phyloP scores from a whole-genome alignment of 768 basidiomycete species.

The Floccularia luteovirens region DNA sequence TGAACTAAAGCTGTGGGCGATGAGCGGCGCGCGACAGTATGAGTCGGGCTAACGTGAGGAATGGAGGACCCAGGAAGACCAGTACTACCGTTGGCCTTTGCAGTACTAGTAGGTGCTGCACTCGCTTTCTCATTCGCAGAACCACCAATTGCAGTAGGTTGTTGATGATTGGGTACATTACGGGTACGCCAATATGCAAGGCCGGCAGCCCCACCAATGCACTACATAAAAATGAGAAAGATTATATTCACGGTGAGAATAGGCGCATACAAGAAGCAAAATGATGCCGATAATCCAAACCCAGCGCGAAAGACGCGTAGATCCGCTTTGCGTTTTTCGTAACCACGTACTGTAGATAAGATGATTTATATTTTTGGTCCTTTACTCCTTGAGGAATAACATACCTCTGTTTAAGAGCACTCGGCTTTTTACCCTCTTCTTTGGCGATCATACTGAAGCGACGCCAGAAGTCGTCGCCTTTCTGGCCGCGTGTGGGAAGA shows the following conservation, averaged over 20 bases:
- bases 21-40: constrained; percentile 33
- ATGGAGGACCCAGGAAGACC: constrained; percentile 15
- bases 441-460: constrained; percentile 80
- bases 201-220: constrained; percentile 48
- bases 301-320: constrained; percentile 50
- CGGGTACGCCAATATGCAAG: constrained; percentile 55
- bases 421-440: constrained; percentile 40
- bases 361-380: too few species aligned
- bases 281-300: constrained; percentile 64
- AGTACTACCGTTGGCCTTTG: constrained; percentile 11
- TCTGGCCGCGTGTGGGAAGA: constrained; percentile 60
- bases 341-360: constrained; percentile 70
- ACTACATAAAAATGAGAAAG: constrained; percentile 1
- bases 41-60: constrained; percentile 51
- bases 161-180: constrained; percentile 35
- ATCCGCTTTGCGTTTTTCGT: constrained; percentile 48
- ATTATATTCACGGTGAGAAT: constrained; percentile 15
- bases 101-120: constrained; percentile 8
- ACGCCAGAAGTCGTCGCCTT: constrained; percentile 82
- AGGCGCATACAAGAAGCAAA: constrained; percentile 40
- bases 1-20: not conserved
- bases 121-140: constrained; percentile 35
- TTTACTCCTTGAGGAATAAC: constrained; percentile 21
- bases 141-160: constrained; percentile 61
- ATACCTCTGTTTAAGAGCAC: constrained; percentile 36